Evolutionary conservation across 768 basidiomycete species (phyloP).

Genomic region (Symmetrospora coprosmae): DNA sequence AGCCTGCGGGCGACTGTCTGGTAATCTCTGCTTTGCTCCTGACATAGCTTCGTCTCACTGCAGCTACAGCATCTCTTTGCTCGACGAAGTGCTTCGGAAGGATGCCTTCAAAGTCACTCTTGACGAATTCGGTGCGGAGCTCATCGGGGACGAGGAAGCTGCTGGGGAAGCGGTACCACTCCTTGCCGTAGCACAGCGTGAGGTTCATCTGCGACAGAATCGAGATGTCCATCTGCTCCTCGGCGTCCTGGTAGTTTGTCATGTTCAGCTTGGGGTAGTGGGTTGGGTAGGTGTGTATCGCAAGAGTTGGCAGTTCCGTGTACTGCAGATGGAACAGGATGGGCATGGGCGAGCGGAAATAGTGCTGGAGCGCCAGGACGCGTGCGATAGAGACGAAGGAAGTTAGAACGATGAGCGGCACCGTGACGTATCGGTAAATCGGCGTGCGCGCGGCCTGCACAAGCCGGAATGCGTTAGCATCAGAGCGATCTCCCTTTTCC

Average conservation of each 20-base stretch:
- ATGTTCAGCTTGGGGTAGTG: slow-evolving; percentile 38
- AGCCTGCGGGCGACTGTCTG: slow-evolving; percentile 46
- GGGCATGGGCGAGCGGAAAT: slow-evolving; percentile 79
- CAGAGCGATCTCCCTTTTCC: too few relatives aligned
- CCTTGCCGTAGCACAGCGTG: slow-evolving; percentile 73
- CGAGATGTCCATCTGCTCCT: slow-evolving; percentile 50
- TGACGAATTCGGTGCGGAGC: slow-evolving; percentile 70
- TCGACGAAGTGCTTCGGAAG: slow-evolving; percentile 67
- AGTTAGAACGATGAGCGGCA: slow-evolving; percentile 53
- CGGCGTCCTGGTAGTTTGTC: slow-evolving; percentile 37
- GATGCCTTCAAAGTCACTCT: slow-evolving; percentile 78
- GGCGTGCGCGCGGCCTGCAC: slow-evolving; percentile 53
- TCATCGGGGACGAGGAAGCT: slow-evolving; percentile 75
- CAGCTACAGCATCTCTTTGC: slow-evolving; percentile 36
- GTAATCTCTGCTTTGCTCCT: slow-evolving; percentile 44
- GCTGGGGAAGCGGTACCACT: slow-evolving; percentile 90
- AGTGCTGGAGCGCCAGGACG: slow-evolving; percentile 64
- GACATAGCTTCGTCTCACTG: too few relatives aligned
- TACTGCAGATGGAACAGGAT: slow-evolving; percentile 57
- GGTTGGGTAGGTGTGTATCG: slow-evolving; percentile 47
- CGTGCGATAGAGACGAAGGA: slow-evolving; percentile 62
- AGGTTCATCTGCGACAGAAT: slow-evolving; percentile 57
- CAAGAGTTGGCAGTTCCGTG: slow-evolving; percentile 60
- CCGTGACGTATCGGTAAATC: slow-evolving; percentile 63
- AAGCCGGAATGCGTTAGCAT: neutral